phyloP scores from a whole-genome alignment of 1,284 basidiomycete species.

The Trichosporon sp. region DNA sequence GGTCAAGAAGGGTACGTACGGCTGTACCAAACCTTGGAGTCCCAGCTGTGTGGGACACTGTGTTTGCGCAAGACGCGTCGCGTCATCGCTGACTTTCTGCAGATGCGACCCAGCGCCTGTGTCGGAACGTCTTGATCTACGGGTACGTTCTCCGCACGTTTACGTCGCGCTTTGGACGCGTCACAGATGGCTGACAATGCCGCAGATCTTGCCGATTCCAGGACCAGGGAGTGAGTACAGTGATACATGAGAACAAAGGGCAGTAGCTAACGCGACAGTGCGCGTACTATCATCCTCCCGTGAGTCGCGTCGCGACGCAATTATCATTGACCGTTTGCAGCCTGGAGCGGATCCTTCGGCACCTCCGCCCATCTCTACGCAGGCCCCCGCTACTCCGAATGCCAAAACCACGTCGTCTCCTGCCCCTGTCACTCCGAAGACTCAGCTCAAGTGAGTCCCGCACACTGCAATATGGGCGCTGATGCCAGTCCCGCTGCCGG shows the following conservation, averaged over 20 bases:
- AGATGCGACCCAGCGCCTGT: constrained; percentile 61
- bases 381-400: not conserved
- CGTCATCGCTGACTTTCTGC: constrained; percentile 51
- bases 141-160: constrained; percentile 56
- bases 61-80: not conserved
- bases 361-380: constrained; percentile 6
- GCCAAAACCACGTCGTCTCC: not conserved
- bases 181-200: constrained; percentile 5
- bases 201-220: constrained; percentile 73
- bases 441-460: constrained; percentile 15
- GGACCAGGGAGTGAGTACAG: constrained; percentile 60
- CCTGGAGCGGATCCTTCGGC: constrained; percentile 18
- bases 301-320: constrained; percentile 52
- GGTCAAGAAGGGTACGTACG: constrained; percentile 20
- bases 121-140: constrained; percentile 80
- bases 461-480: not conserved
- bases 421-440: constrained; percentile 11
- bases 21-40: not conserved
- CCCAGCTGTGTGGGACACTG: not conserved
- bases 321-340: not conserved
- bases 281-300: constrained; percentile 72
- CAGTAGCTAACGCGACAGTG: constrained; percentile 50
- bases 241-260: not conserved
- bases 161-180: not conserved
- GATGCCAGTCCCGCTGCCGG: not conserved